These are phyloP conservation scores for Pelargonium australe DNA, from an alignment of 441 rosid species.

Conservation along the genomic window DNA sequence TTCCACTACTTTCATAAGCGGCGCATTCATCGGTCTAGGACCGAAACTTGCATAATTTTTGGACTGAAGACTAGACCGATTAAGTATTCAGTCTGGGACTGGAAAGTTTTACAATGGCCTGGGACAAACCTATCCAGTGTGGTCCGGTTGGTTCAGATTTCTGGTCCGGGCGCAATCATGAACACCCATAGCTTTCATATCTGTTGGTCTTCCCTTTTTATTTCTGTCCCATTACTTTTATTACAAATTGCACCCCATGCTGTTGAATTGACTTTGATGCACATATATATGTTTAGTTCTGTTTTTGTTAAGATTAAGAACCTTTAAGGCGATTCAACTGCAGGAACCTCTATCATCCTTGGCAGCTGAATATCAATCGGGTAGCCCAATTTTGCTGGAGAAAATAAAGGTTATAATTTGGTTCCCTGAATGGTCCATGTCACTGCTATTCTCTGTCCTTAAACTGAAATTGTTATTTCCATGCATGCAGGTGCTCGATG, in stretches of 20 bases:
- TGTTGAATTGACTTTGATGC: neutral
- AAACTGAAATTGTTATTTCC: constrained; percentile 14
- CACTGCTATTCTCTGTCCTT: neutral
- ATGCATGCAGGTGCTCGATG: constrained; percentile 44
- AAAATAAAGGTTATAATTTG: constrained; percentile 57
- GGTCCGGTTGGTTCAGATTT: too few species aligned
- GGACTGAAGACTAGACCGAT: too few species aligned
- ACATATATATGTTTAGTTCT: neutral
- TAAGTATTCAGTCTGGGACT: too few species aligned
- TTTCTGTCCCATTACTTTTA: too few species aligned
- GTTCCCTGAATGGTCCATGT: neutral
- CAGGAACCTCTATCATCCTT: constrained; percentile 74
- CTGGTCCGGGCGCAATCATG: too few species aligned
- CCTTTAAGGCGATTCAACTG: constrained; percentile 18
- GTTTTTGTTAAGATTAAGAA: neutral
- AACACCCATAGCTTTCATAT: too few species aligned
- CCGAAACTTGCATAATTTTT: too few species aligned
- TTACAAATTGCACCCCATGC: too few species aligned
- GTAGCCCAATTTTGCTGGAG: constrained; percentile 72
- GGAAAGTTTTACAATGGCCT: too few species aligned
- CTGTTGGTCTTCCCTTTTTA: too few species aligned
- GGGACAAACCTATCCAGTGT: too few species aligned
- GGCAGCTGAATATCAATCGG: constrained; percentile 64
- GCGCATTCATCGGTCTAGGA: too few species aligned
- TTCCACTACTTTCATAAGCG: neutral